A percentile compares a stretch with the other conserved stretches of the same genome.
These are phyloP conservation scores for Potentilla sterilis DNA, from an alignment of 306 rosid genomes.

Conservation along the genomic window DNA sequence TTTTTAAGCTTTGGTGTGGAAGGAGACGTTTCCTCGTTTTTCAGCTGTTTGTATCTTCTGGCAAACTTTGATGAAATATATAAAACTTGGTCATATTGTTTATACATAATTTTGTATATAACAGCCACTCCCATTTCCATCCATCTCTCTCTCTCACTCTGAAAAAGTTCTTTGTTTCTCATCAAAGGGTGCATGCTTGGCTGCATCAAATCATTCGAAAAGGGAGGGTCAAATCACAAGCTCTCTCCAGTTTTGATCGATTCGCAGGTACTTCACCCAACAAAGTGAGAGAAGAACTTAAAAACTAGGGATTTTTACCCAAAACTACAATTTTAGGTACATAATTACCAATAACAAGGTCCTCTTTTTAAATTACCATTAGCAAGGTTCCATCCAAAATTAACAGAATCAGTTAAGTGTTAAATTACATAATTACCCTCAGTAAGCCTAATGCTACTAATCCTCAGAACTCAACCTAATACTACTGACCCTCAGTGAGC, in stretches of 20 bases:
- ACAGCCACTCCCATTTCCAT: conserved; percentile 20
- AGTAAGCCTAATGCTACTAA: too few relatives aligned
- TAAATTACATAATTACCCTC: too few relatives aligned
- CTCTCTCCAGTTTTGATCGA: conserved; percentile 51
- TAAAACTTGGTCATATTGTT: conserved; percentile 25
- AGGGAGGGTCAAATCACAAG: conserved; percentile 70
- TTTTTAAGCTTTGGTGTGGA: conserved; percentile 52
- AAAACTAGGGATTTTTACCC: too few relatives aligned
- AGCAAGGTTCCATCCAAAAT: too few relatives aligned
- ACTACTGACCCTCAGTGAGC: too few relatives aligned
- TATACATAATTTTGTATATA: conserved; percentile 17
- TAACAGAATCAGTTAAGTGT: too few relatives aligned
- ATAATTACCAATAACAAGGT: too few relatives aligned
- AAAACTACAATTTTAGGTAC: too few relatives aligned
- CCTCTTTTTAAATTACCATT: too few relatives aligned
- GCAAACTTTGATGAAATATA: conserved; percentile 33
- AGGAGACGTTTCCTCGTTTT: conserved; percentile 89
- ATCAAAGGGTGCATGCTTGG: conserved; percentile 41
- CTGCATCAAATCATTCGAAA: conserved; percentile 58
- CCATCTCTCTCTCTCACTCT: conserved; percentile 6
- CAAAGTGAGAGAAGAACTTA: conserved; percentile 14
- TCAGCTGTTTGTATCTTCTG: conserved; percentile 62
- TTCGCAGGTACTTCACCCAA: conserved; percentile 66
- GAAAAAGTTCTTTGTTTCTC: conserved; percentile 45
- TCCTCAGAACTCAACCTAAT: too few relatives aligned